Evolutionary conservation across 75 land plant species (phyloP), one percentile per base, ranked within the genome.

Genomic region (Sequoiadendron giganteum): DNA sequence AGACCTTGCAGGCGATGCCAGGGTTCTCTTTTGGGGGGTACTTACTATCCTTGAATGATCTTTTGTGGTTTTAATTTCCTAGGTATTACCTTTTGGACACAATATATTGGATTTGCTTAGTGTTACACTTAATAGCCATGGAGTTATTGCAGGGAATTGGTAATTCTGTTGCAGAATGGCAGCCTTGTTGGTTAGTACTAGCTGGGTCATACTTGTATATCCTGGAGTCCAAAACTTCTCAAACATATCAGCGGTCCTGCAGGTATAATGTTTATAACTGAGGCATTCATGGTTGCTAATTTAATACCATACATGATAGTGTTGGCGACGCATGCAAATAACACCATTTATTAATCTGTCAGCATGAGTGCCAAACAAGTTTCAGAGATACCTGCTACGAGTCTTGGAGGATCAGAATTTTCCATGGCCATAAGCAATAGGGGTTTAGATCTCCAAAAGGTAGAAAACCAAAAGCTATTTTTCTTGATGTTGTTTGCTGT

Each of bases 11-110:
- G 90, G 91, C 81, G 92, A 92, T 90, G 97, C 95, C 73, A 91
- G 92, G 87, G 91, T 97, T 76, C 89, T 98, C 39, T 93, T 98
- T 80, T 98, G 99, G 99, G 91, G 90, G 99, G 98, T 95, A 93
- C 88, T 90, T 86, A 39, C 10, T 45, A 8, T 43, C 11, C 11
- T n/a, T 47, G 52, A 21, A 21, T 21, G 19, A 25, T 82, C 32
- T 47, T 40, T 18, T 40, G 6, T 25, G 15, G 45, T 16, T 18
- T 40, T 40, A 21, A 39, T 79, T 40, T 15, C 39, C 45, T 9
- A 8, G 39, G 21, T 1, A 34, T 38, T 39, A 39, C 32, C 42
- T 88, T 86, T 88, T 40, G 61, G 32, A 38, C 15, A 82, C 45
- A 47, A 47, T 25, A 5, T 82, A 83, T 68, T 65, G 32, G 43